Conservation (phyloP, 345 rosid species). For the Eucalyptus cloeziana region DNA sequence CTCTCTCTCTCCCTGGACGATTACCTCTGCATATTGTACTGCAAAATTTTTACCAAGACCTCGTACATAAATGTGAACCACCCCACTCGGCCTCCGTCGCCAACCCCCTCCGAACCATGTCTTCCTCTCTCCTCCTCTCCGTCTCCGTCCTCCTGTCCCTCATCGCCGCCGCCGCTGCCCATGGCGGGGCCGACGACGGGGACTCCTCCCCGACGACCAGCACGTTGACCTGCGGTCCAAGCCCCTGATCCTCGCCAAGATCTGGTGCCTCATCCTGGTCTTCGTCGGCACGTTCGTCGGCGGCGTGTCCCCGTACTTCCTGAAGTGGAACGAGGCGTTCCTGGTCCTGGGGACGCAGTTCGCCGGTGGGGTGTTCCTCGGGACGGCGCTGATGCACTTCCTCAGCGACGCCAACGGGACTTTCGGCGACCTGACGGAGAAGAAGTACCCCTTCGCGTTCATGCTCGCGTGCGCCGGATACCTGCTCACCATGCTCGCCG, state of each 20-base stretch:
- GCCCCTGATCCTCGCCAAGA: constrained; percentile 38
- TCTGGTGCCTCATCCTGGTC: constrained; percentile 55
- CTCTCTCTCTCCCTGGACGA: not conserved
- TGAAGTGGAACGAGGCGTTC: constrained; percentile 77
- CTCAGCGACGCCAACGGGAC: constrained; percentile 68
- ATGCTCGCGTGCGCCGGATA: constrained; percentile 79
- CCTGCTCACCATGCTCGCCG: constrained; percentile 67
- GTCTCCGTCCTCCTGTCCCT: constrained; percentile 20
- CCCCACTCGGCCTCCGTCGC: not conserved
- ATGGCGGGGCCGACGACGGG: constrained; percentile 21
- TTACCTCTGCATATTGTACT: not conserved
- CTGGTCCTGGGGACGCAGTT: constrained; percentile 78
- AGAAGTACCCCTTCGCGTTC: constrained; percentile 71
- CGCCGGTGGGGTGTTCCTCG: constrained; percentile 82
- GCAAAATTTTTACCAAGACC: not conserved
- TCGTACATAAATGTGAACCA: not conserved
- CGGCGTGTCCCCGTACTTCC: constrained; percentile 73
- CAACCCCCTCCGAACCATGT: constrained; percentile 3
- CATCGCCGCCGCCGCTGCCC: constrained; percentile 36
- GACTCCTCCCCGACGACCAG: not conserved
- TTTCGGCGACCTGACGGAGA: constrained; percentile 35
- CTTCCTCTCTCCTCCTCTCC: constrained; percentile 32
- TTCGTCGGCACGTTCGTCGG: constrained; percentile 49
- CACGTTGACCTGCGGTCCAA: constrained; percentile 27
- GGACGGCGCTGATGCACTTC: constrained; percentile 88